phyloP scores from a whole-genome alignment of 176 grass and related monocot genomes.

The Saccharum officinarum region DNA sequence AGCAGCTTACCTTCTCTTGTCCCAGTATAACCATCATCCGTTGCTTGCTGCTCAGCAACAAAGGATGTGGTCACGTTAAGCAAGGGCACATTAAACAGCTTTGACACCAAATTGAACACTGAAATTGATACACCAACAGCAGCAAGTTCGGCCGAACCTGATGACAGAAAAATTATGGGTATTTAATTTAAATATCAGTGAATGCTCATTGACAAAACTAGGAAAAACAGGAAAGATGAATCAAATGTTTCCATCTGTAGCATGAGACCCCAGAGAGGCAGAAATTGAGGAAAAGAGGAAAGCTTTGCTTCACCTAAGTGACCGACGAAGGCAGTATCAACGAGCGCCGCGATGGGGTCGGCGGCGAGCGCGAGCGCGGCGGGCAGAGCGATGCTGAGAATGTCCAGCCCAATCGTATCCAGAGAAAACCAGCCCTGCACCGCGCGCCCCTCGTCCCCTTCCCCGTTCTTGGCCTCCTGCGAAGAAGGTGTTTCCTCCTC shows the following conservation, averaged over 20 bases:
- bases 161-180: not conserved
- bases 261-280: too few species aligned
- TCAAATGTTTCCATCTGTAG: too few species aligned
- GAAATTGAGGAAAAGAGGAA: too few species aligned
- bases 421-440: not conserved
- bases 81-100: slow-evolving; percentile 87
- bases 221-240: too few species aligned
- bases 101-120: slow-evolving; percentile 89
- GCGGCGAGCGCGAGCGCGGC: too few species aligned
- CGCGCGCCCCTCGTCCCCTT: not conserved
- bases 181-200: too few species aligned
- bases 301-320: too few species aligned
- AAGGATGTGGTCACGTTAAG: slow-evolving; percentile 92
- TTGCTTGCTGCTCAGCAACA: slow-evolving; percentile 83
- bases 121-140: slow-evolving; percentile 82
- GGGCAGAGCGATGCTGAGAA: too few species aligned
- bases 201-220: too few species aligned
- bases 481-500: not conserved
- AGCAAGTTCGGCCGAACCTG: slow-evolving; percentile 75
- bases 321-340: too few species aligned
- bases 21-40: not conserved
- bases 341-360: too few species aligned
- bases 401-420: slow-evolving; percentile 28
- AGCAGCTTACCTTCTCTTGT: slow-evolving; percentile 1
- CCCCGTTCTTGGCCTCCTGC: not conserved